Evolutionary conservation across 179 eudicot genomes (phyloP).

Genomic region (Heliamphora pulchella): DNA sequence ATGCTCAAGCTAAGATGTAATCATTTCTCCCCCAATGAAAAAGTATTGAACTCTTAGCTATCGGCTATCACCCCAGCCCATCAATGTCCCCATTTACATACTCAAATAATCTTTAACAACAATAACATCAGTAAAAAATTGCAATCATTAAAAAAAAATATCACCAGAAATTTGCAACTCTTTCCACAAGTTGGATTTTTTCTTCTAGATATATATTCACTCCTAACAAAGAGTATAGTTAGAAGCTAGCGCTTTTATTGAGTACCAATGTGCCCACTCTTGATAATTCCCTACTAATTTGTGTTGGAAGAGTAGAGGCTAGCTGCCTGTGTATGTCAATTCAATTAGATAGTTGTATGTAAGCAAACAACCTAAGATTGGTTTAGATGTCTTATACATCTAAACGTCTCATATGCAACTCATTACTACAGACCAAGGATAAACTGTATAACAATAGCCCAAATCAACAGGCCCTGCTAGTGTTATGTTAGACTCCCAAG

Average conservation of each 20-base stretch:
- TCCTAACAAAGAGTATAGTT: not conserved
- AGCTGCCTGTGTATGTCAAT: not conserved
- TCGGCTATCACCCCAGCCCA: not conserved
- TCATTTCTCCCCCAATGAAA: too few relatives aligned
- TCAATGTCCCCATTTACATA: not conserved
- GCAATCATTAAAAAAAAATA: not conserved
- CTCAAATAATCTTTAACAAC: not conserved
- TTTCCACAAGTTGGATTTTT: not conserved
- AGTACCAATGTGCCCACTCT: not conserved
- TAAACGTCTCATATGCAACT: not conserved
- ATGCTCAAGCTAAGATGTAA: too few relatives aligned
- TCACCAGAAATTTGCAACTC: not conserved
- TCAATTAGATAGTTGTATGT: too few relatives aligned
- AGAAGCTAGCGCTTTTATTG: not conserved
- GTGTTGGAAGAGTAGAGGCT: not conserved
- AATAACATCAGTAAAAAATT: not conserved
- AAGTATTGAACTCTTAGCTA: not conserved
- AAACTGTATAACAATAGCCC: not conserved
- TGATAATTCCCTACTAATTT: not conserved
- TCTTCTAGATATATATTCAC: not conserved
- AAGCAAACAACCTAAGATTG: not conserved
- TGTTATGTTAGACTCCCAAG: too few relatives aligned
- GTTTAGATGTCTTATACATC: not conserved
- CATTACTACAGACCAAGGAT: not conserved
- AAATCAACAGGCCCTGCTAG: not conserved